Evolutionary conservation across 1,284 basidiomycete species (phyloP).

Genomic region (Moesziomyces globuligerus): DNA sequence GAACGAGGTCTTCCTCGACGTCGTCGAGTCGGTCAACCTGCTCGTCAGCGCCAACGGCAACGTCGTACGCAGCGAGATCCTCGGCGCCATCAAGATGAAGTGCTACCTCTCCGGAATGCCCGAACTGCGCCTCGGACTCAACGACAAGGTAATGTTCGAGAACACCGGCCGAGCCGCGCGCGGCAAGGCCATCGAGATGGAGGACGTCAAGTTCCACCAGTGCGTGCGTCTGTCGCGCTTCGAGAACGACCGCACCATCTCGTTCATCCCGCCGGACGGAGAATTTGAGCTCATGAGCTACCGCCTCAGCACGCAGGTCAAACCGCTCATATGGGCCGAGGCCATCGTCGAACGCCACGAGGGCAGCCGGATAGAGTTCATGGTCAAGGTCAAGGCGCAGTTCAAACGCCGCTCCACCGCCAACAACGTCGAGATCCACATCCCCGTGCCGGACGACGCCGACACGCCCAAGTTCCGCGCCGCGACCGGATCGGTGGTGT

Average conservation of each 20-base stretch:
- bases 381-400: constrained; percentile 97
- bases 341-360: constrained; percentile 94
- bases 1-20: constrained; percentile 99
- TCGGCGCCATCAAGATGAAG: constrained; percentile 99
- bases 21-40: constrained; percentile 96
- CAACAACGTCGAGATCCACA: constrained; percentile 98
- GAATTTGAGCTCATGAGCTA: constrained; percentile 99
- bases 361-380: constrained; percentile 93
- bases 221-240: constrained; percentile 99
- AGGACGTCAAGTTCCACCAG: constrained; percentile 99
- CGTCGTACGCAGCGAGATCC: constrained; percentile 95
- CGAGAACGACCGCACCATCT: constrained; percentile 98
- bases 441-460: constrained; percentile 97
- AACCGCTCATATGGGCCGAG: constrained; percentile 98
- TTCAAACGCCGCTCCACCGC: constrained; percentile 96
- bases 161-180: constrained; percentile 91
- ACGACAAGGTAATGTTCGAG: constrained; percentile 99
- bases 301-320: constrained; percentile 92
- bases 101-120: constrained; percentile 99
- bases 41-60: constrained; percentile 96
- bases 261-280: constrained; percentile 98
- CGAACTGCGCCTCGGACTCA: constrained; percentile 91
- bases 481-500: constrained; percentile 63
- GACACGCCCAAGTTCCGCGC: constrained; percentile 93
- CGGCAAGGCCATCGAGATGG: constrained; percentile 99